These are phyloP conservation scores for Quercus tomentella DNA, from an alignment of 331 rosid genomes.

Conservation along the genomic window DNA sequence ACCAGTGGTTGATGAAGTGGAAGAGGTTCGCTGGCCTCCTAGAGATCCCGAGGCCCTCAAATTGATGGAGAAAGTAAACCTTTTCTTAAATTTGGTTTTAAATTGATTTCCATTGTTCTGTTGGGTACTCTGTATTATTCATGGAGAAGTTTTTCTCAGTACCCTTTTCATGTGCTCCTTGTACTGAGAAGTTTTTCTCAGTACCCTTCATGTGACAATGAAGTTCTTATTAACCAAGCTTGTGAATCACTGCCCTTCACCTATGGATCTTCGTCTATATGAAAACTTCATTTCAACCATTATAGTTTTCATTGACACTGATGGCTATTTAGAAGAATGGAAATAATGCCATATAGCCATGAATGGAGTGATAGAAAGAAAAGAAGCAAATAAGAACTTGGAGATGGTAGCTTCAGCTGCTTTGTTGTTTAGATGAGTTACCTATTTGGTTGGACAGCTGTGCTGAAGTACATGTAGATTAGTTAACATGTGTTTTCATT, in stretches of 20 bases:
- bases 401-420: background rate
- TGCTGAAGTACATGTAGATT: background rate
- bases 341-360: background rate
- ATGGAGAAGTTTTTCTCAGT: background rate
- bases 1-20: conserved; percentile 71
- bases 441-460: background rate
- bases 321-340: background rate
- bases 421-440: background rate
- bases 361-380: background rate
- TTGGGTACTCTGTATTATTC: background rate
- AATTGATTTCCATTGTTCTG: background rate
- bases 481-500: background rate
- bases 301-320: background rate
- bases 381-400: background rate
- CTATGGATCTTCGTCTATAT: background rate
- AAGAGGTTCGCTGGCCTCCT: conserved; percentile 91
- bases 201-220: background rate
- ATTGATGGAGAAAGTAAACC: conserved; percentile 66
- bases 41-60: conserved; percentile 66
- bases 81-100: background rate
- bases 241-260: background rate
- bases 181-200: too few relatives aligned
- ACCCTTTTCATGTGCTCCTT: background rate
- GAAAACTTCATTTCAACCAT: background rate
- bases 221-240: background rate